A percentile compares a stretch with the other conserved stretches of the same genome.
Evolutionary conservation across 495 filamentous ascomycete genomes (phyloP).

Genomic region (Xylaria castorea): DNA sequence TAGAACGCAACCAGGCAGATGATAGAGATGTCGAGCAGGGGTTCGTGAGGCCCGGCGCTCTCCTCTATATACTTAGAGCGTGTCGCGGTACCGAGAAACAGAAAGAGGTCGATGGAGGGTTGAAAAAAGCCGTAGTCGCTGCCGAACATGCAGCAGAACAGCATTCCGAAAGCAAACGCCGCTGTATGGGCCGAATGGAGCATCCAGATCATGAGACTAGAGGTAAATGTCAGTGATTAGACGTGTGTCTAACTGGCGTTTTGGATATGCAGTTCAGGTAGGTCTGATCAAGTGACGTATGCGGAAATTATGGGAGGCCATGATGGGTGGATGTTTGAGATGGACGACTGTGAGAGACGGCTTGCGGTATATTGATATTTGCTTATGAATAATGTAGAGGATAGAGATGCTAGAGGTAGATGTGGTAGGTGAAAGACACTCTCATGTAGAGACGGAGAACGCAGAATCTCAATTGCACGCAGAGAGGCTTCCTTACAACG

Average conservation of each 20-base stretch:
- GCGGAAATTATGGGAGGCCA: neutral
- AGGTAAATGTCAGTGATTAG: neutral
- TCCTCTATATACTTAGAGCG: slow-evolving; percentile 2
- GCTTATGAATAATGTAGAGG: neutral
- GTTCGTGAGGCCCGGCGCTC: neutral
- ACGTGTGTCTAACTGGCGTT: no score
- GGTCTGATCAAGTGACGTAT: neutral
- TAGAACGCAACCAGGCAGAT: neutral
- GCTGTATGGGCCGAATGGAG: neutral
- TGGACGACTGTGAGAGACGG: neutral
- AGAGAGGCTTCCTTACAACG: slow-evolving; percentile 18
- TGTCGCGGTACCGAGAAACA: neutral
- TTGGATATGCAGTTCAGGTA: neutral
- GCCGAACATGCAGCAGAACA: neutral
- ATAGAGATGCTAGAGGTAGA: neutral
- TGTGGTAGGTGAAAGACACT: neutral
- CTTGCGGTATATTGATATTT: neutral
- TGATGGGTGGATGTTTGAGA: neutral
- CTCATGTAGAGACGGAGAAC: neutral
- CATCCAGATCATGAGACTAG: slow-evolving; percentile 13
- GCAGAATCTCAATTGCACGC: neutral
- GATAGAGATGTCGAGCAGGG: neutral
- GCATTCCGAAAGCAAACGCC: neutral
- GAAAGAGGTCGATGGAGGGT: neutral
- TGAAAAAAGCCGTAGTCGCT: neutral